These are phyloP conservation scores for Sonneratia caseolaris DNA, from an alignment of 345 rosid genomes.

Conservation along the genomic window DNA sequence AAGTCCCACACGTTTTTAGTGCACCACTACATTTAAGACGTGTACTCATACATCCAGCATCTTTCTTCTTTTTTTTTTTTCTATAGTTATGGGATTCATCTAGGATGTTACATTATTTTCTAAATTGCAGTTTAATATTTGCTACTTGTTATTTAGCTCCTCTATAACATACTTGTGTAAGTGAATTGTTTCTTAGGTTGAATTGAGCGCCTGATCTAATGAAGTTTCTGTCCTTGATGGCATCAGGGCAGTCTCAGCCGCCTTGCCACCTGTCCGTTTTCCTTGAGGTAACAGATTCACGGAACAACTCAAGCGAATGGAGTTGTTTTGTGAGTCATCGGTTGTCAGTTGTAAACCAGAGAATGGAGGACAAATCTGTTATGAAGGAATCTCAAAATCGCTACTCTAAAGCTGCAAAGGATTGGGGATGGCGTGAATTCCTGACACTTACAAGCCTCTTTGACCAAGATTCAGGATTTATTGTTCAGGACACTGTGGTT, in stretches of 20 bases:
- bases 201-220: constrained; percentile 2
- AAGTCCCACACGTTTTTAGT: too few relatives aligned
- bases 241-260: constrained; percentile 99
- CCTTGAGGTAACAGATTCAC: constrained; percentile 98
- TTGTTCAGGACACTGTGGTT: constrained; percentile 83
- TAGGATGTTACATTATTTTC: background rate
- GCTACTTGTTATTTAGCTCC: background rate
- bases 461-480: constrained; percentile 99
- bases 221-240: constrained; percentile 33
- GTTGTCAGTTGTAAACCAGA: constrained; percentile 85
- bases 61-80: too few relatives aligned
- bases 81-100: too few relatives aligned
- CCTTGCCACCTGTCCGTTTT: constrained; percentile 99
- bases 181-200: background rate
- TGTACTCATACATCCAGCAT: too few relatives aligned
- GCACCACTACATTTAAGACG: too few relatives aligned
- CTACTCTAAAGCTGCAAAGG: constrained; percentile 98
- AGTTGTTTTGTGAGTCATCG: constrained; percentile 99
- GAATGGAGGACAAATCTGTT: constrained; percentile 84
- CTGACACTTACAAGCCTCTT: constrained; percentile 94
- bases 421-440: constrained; percentile 99
- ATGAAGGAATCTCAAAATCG: constrained; percentile 99
- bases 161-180: background rate
- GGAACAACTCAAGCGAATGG: constrained; percentile 88
- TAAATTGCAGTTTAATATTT: background rate